phyloP scores from a whole-genome alignment of 768 basidiomycete species.

The Boletus vermiculosoides region DNA sequence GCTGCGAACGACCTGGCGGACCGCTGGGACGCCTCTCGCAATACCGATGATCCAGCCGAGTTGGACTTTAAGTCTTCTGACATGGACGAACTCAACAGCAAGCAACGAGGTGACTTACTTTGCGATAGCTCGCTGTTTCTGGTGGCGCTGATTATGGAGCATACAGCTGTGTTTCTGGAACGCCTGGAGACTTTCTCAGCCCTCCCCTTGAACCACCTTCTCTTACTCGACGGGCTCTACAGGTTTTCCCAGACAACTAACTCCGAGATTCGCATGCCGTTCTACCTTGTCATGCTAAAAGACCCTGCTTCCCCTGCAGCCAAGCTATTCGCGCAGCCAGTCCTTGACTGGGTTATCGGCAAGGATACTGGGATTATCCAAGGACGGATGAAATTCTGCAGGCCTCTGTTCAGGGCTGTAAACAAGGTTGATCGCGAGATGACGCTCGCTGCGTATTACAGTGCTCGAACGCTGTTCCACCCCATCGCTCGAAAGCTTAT shows the following conservation, averaged over 20 bases:
- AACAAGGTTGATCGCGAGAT: slow-evolving; percentile 36
- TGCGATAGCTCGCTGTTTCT: background rate
- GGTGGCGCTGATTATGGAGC: background rate
- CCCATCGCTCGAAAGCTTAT: slow-evolving; percentile 51
- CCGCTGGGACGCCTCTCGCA: slow-evolving; percentile 49
- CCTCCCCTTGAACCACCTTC: slow-evolving; percentile 43
- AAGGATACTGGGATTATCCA: slow-evolving; percentile 41
- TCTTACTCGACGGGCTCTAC: slow-evolving; percentile 45
- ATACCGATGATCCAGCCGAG: slow-evolving; percentile 30
- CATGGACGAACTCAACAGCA: slow-evolving; percentile 45
- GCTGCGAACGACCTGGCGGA: slow-evolving; percentile 52
- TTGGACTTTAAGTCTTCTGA: slow-evolving; percentile 46
- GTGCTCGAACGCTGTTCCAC: slow-evolving; percentile 42
- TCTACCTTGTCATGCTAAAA: slow-evolving; percentile 49
- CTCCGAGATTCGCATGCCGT: slow-evolving; percentile 52
- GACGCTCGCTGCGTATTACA: slow-evolving; percentile 37
- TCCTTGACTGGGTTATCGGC: slow-evolving; percentile 48
- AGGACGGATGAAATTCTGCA: slow-evolving; percentile 57
- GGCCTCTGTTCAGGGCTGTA: slow-evolving; percentile 44
- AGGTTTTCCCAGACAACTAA: slow-evolving; percentile 42
- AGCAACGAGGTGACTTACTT: slow-evolving; percentile 44
- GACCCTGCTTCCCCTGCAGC: slow-evolving; percentile 37
- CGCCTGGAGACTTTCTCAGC: slow-evolving; percentile 42
- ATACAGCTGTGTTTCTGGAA: slow-evolving; percentile 56
- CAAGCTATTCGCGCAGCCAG: slow-evolving; percentile 31